Evolutionary conservation across 495 filamentous ascomycete genomes (phyloP), one percentile per base, ranked within the genome.

Genomic region (Aspergillus bridgeri): DNA sequence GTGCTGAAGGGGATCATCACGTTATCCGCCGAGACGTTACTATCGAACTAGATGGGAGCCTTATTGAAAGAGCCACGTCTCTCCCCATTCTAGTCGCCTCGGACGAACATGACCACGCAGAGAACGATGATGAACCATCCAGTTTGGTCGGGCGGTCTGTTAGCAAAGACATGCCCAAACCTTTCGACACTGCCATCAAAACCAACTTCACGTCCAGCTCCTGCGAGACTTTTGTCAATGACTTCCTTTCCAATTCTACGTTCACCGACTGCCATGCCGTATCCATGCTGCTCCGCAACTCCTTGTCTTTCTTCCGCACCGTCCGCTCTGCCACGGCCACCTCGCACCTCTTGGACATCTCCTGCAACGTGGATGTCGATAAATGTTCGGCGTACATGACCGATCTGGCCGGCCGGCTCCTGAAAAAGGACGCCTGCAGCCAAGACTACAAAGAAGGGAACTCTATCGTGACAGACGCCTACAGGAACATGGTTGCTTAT

Each of bases 291-390:
- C 78, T 94, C 6, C 81, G 86, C 73, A 83, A 87, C 59, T 89
- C 85, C 57, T 81, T 79, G 65, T 85, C 83, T 22, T 94, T 96
- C 78, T 96, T 96, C 75, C 76, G 88, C 58, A 83, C 82, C 48
- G 76, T 86, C 53, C 82, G 75, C 64, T 90, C 85, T 13, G 70
- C 85, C 42, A 69, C 85, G 46, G 69, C 79, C 59, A 86, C 92
- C 54, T 88, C 89, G 2, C 81, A 81, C 55, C 79, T 86, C 48
- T 81, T 96, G 51, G 83, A 92, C 64, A 81, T 81, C 19, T 81
- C 89, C 27, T 96, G 92, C 75, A 73, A 74, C 9, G 83, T 83
- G 57, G 72, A 87, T 61, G 77, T 83, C 50, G 69, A 72, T 5
- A 60, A 68, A 33, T 96, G 92, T 78, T 69, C 73, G 21, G 52